A percentile compares a stretch with the other conserved stretches of the same genome.
phyloP scores from a whole-genome alignment of 768 basidiomycete species.

The Boletus subparvulus region DNA sequence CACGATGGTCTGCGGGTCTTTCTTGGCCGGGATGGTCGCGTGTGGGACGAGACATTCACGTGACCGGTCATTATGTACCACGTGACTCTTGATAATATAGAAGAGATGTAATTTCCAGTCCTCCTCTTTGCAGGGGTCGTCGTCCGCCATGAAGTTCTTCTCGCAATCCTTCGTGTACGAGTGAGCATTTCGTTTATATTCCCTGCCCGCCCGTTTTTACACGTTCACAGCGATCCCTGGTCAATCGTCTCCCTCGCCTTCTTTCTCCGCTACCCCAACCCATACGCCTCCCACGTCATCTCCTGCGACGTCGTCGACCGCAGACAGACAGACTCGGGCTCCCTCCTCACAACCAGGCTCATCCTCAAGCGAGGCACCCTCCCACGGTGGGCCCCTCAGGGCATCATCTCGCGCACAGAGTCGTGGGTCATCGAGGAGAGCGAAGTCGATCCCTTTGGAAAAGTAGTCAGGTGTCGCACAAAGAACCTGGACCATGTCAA shows the following conservation, averaged over 20 bases:
- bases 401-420: conserved; percentile 81
- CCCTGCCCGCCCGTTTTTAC: not conserved
- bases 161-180: conserved; percentile 58
- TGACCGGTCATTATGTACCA: conserved; percentile 12
- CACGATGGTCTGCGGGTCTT: conserved; percentile 70
- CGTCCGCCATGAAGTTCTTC: conserved; percentile 52
- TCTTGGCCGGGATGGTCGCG: conserved; percentile 40
- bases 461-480: conserved; percentile 74
- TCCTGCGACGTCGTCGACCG: conserved; percentile 96
- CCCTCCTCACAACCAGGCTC: conserved; percentile 82
- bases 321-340: conserved; percentile 65
- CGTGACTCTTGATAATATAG: conserved; percentile 3
- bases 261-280: conserved; percentile 95
- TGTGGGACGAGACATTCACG: conserved; percentile 54
- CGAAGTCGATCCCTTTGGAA: conserved; percentile 83
- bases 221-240: conserved; percentile 76
- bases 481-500: conserved; percentile 93
- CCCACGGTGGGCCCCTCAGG: conserved; percentile 87
- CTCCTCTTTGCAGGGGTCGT: conserved; percentile 35
- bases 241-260: conserved; percentile 90
- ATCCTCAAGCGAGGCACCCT: conserved; percentile 91
- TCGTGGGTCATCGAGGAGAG: conserved; percentile 96
- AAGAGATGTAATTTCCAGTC: not conserved
- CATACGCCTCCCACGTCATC: conserved; percentile 88
- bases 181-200: conserved; percentile 32